phyloP scores from a whole-genome alignment of 2,329 filamentous ascomycete species.

The Microsporum audouinii region DNA sequence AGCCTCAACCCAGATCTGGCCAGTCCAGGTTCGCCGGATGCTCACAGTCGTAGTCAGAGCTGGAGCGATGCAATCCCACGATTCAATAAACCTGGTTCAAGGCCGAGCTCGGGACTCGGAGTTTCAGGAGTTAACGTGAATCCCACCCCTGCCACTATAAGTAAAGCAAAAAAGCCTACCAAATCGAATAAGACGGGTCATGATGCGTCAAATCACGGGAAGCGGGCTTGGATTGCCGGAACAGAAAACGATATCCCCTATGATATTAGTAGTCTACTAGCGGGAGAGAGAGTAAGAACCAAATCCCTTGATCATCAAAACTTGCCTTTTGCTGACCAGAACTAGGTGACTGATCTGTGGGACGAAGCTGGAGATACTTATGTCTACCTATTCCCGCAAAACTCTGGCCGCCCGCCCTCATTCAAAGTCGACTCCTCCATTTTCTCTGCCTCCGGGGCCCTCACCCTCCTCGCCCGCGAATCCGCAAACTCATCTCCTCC shows the following conservation, averaged over 20 bases:
- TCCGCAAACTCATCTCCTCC: slow-evolving; percentile 35
- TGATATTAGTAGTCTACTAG: slow-evolving; percentile 40
- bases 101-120: slow-evolving; percentile 23
- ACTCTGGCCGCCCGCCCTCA: slow-evolving; percentile 45
- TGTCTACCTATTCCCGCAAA: slow-evolving; percentile 51
- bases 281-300: slow-evolving; percentile 40
- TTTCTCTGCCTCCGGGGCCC: slow-evolving; percentile 45
- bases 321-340: neutral
- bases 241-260: slow-evolving; percentile 47
- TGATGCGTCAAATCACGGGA: neutral
- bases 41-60: slow-evolving; percentile 23
- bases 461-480: slow-evolving; percentile 47
- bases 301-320: neutral
- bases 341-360: slow-evolving; percentile 43
- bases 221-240: slow-evolving; percentile 47
- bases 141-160: slow-evolving; percentile 32
- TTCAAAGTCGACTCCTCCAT: slow-evolving; percentile 51
- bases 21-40: neutral
- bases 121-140: slow-evolving; percentile 21
- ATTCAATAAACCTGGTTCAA: slow-evolving; percentile 25
- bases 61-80: slow-evolving; percentile 24
- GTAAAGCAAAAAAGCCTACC: slow-evolving; percentile 21
- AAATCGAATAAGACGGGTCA: slow-evolving; percentile 25
- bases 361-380: slow-evolving; percentile 51
- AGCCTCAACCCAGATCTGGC: slow-evolving; percentile 27